phyloP scores from a whole-genome alignment of 2,329 filamentous ascomycete genomes.

The Apiospora koreana region DNA sequence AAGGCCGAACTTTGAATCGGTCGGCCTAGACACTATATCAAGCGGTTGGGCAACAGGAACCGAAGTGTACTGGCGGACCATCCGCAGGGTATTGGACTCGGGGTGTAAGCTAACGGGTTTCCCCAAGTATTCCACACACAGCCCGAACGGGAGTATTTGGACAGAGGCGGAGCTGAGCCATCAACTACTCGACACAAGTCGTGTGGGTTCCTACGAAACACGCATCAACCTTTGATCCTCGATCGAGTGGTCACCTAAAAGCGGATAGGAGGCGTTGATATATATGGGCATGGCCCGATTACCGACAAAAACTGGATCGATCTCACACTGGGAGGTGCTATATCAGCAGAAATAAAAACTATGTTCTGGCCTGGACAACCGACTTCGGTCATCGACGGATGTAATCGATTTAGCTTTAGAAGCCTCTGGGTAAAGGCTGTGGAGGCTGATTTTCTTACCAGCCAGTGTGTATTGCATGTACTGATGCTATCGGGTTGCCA shows the following conservation, averaged over 20 bases:
- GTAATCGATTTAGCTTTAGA: conserved; percentile 25
- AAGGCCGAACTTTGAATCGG: background rate
- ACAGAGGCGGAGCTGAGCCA: conserved; percentile 17
- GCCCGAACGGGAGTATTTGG: background rate
- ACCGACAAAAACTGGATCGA: background rate
- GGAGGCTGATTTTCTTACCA: background rate
- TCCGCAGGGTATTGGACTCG: background rate
- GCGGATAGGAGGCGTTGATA: conserved; percentile 24
- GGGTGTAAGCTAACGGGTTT: background rate
- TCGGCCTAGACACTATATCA: background rate
- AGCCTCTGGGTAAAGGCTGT: conserved; percentile 23
- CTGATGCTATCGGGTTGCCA: conserved; percentile 14
- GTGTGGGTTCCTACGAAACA: conserved; percentile 31
- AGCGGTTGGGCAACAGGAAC: background rate
- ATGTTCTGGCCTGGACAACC: conserved; percentile 13
- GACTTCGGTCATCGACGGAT: conserved; percentile 32
- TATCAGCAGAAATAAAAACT: background rate
- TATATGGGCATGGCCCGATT: conserved; percentile 18
- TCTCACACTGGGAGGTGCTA: background rate
- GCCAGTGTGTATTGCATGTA: background rate
- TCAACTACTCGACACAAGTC: conserved; percentile 27
- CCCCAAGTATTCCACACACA: background rate
- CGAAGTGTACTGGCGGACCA: background rate
- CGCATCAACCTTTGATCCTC: conserved; percentile 28
- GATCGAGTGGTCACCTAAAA: conserved; percentile 34